Percentiles rank a stretch among this genome's conserved stretches.
Conservation (phyloP, 768 basidiomycete species). For the Auriscalpium orientale region DNA sequence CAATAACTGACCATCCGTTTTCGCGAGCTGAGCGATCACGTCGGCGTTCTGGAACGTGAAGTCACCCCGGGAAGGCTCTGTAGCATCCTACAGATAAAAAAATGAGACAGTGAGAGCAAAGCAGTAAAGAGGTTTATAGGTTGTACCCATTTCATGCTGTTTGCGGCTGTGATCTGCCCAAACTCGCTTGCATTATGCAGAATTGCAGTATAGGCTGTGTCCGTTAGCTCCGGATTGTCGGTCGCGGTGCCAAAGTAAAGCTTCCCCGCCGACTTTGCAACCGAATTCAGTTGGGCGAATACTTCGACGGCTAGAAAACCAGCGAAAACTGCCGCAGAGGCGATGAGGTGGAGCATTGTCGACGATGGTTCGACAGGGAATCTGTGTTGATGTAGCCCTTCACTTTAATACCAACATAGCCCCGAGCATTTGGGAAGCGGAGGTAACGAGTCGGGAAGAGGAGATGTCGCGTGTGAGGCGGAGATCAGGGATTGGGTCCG, state of each 20-base stretch:
- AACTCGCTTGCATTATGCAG: constrained; percentile 30
- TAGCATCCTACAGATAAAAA: constrained; percentile 33
- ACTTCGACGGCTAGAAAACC: too few species aligned
- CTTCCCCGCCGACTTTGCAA: constrained; percentile 34
- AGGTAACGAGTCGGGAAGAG: too few species aligned
- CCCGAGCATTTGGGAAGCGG: too few species aligned
- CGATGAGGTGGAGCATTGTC: too few species aligned
- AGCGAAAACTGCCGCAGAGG: too few species aligned
- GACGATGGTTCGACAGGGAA: too few species aligned
- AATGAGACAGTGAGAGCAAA: not conserved
- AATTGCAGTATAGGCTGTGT: constrained; percentile 30
- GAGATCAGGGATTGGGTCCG: too few species aligned
- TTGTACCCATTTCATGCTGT: constrained; percentile 39
- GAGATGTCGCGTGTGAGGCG: too few species aligned
- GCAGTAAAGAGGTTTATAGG: not conserved
- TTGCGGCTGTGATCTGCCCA: constrained; percentile 37
- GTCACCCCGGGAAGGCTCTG: constrained; percentile 38
- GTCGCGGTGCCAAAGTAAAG: constrained; percentile 43
- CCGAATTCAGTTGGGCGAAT: constrained; percentile 24
- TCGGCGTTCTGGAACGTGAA: constrained; percentile 44
- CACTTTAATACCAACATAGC: too few species aligned
- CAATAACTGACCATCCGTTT: constrained; percentile 39
- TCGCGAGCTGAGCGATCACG: constrained; percentile 35
- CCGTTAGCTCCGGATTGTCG: constrained; percentile 37
- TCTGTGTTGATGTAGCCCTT: too few species aligned